Conservation (phyloP, 139 green algal genomes). For the Chlamydomonas sp. region DNA sequence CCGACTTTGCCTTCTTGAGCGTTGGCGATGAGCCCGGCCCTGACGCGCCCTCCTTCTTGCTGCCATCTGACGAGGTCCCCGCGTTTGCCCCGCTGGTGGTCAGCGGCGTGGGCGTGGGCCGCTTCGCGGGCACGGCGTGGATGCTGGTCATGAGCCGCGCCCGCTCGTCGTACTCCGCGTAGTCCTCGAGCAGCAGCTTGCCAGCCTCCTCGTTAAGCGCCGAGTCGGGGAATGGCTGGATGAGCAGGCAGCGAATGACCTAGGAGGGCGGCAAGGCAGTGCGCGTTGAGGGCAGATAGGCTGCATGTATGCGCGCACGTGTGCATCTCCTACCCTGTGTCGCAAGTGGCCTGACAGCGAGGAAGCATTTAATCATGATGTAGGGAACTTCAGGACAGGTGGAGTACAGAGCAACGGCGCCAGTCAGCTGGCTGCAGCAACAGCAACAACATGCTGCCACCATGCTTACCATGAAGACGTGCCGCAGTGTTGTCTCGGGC, state of each 20-base stretch:
- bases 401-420: too few relatives aligned
- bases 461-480: conserved; percentile 71
- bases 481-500: conserved; percentile 83
- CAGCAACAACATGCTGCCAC: too few relatives aligned
- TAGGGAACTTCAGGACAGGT: too few relatives aligned
- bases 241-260: conserved; percentile 95
- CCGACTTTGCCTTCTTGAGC: conserved; percentile 71
- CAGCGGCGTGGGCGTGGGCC: conserved; percentile 71
- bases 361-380: too few relatives aligned
- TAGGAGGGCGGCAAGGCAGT: not conserved
- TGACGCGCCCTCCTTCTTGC: conserved; percentile 14
- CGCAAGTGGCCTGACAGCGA: too few relatives aligned
- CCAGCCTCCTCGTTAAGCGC: conserved; percentile 98
- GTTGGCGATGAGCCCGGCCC: conserved; percentile 27
- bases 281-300: too few relatives aligned
- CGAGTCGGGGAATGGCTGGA: conserved; percentile 96
- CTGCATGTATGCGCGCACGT: too few relatives aligned
- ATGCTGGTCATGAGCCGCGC: conserved; percentile 93
- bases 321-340: too few relatives aligned
- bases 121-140: conserved; percentile 52
- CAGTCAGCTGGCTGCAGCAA: too few relatives aligned
- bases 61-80: conserved; percentile 42
- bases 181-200: conserved; percentile 92
- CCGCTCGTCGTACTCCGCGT: conserved; percentile 87
- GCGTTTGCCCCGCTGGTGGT: conserved; percentile 82